These are phyloP conservation scores for Avena atlantica DNA, from an alignment of 176 grass and related monocot species.

Conservation along the genomic window DNA sequence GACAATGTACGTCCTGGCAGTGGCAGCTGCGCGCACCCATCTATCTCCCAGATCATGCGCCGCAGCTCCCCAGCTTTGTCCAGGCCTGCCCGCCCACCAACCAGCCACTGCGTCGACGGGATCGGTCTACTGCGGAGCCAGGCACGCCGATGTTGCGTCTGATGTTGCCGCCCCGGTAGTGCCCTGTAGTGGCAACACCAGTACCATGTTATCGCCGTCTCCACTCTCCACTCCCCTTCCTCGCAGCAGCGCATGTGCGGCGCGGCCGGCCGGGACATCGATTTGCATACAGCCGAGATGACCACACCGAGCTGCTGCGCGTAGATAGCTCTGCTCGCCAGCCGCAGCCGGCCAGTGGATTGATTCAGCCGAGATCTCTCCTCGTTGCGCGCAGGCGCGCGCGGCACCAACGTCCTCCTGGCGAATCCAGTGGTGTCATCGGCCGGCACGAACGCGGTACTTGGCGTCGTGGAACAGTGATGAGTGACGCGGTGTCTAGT, in stretches of 20 bases:
- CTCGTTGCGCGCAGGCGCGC: slow-evolving; percentile 38
- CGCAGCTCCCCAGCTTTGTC: not conserved
- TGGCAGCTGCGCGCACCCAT: not conserved
- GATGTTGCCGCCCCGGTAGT: not conserved
- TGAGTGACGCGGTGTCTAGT: slow-evolving; percentile 7
- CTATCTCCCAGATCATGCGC: not conserved
- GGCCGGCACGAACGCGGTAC: not conserved
- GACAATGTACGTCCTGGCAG: not conserved
- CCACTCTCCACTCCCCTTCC: slow-evolving; percentile 16
- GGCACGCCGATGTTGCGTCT: not conserved
- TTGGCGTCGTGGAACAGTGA: not conserved
- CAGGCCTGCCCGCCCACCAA: slow-evolving; percentile 1
- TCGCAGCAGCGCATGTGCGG: slow-evolving; percentile 37
- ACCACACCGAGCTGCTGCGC: slow-evolving; percentile 35
- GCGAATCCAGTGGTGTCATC: not conserved
- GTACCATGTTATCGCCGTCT: not conserved
- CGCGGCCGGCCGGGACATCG: not conserved
- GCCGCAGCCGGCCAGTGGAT: not conserved
- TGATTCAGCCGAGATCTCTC: not conserved
- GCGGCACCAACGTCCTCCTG: slow-evolving; percentile 15
- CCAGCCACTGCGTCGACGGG: not conserved
- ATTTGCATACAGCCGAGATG: slow-evolving; percentile 18
- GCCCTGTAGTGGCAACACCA: slow-evolving; percentile 17
- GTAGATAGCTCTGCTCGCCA: not conserved
- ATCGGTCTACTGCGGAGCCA: not conserved